A percentile compares a stretch with the other conserved stretches of the same genome.
Evolutionary conservation across 2,329 filamentous ascomycete species (phyloP).

Genomic region (Dactylellina cionopaga): DNA sequence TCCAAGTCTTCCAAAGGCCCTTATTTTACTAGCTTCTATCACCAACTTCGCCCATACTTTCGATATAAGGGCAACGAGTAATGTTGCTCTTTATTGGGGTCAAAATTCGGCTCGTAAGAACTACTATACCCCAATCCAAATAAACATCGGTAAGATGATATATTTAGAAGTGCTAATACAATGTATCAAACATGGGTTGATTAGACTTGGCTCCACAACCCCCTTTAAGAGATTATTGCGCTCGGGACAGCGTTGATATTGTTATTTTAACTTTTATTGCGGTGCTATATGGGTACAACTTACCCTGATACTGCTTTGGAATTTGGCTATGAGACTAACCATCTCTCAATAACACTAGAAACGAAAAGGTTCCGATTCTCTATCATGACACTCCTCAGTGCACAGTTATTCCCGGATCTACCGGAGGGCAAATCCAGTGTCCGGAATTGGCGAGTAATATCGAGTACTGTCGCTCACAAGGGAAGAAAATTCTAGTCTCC

Average conservation of each 20-base stretch:
- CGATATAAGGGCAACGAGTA: slow-evolving; percentile 10
- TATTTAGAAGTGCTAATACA: too few relatives aligned
- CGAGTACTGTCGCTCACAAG: slow-evolving; percentile 69
- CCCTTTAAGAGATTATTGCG: slow-evolving; percentile 53
- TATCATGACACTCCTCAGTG: background rate
- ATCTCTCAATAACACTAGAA: background rate
- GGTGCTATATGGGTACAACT: slow-evolving; percentile 13
- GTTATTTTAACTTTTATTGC: slow-evolving; percentile 58
- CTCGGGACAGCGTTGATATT: slow-evolving; percentile 57
- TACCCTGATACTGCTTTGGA: too few relatives aligned
- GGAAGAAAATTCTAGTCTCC: slow-evolving; percentile 77
- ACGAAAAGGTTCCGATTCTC: slow-evolving; percentile 41
- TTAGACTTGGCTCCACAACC: slow-evolving; percentile 22
- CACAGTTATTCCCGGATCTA: background rate
- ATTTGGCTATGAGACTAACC: too few relatives aligned
- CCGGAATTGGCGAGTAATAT: slow-evolving; percentile 28
- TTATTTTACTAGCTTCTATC: background rate
- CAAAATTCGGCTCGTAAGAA: slow-evolving; percentile 47
- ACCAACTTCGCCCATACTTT: background rate
- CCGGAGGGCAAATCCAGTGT: slow-evolving; percentile 14
- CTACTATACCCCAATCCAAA: background rate
- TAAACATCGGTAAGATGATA: too few relatives aligned
- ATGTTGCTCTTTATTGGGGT: slow-evolving; percentile 49
- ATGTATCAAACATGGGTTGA: background rate
- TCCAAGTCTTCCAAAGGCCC: background rate